Evolutionary conservation across 129 eudicot species (phyloP).

Genomic region (Sambucus nigra): DNA sequence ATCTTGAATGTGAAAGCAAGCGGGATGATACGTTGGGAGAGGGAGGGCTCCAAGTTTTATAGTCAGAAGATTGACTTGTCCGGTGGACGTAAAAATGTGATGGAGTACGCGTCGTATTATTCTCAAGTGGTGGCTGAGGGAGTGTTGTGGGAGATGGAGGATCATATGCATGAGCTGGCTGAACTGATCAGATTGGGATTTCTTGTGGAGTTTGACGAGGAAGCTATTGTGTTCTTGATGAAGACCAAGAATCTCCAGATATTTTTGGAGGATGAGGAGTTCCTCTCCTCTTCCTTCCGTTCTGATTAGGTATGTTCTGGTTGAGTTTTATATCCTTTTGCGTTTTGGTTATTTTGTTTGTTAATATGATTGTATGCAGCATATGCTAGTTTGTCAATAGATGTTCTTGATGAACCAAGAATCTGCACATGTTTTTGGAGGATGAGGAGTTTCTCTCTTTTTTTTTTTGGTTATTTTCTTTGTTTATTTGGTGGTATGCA

Average conservation of each 20-base stretch:
- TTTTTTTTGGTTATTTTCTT: no score
- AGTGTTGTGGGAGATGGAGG: conserved; percentile 49
- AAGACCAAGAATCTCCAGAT: conserved; percentile 36
- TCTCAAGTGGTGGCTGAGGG: conserved; percentile 43
- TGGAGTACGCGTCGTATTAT: conserved; percentile 39
- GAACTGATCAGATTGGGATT: conserved; percentile 48
- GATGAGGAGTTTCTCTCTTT: no score
- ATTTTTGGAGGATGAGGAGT: conserved; percentile 38
- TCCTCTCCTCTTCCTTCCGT: conserved; percentile 25
- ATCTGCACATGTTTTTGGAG: no score
- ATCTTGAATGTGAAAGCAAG: conserved; percentile 17
- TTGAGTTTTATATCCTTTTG: no score
- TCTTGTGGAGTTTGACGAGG: conserved; percentile 46
- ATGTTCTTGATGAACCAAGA: no score
- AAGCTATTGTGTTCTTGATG: conserved; percentile 37
- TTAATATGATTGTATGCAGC: no score
- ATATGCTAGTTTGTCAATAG: no score
- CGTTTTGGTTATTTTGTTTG: no score
- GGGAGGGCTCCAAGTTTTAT: conserved; percentile 22
- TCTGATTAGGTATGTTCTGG: no score
- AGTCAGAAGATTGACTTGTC: conserved; percentile 26
- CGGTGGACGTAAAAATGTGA: conserved; percentile 17
- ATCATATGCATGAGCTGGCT: conserved; percentile 21
- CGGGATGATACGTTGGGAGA: conserved; percentile 51
- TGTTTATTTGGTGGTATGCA: no score